Conservation (phyloP, 352 stramenopile species). For the Globisporangium camurandrum region DNA sequence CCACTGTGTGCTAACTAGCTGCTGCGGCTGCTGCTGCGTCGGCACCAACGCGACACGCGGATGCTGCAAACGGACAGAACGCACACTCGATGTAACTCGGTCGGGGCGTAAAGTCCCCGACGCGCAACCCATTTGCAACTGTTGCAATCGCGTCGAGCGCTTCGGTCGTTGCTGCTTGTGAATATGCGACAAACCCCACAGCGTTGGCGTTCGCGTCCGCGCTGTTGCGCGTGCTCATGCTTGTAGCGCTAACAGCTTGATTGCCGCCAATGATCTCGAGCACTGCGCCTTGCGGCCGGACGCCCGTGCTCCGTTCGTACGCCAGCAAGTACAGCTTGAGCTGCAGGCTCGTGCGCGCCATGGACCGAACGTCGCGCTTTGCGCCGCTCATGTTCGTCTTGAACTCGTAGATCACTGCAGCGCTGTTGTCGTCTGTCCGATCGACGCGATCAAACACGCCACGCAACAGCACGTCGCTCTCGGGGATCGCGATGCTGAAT, state of each 20-base stretch:
- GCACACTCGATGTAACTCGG: conserved; percentile 56
- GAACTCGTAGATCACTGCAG: conserved; percentile 72
- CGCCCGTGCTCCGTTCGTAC: conserved; percentile 46
- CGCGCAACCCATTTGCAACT: conserved; percentile 28
- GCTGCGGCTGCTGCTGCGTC: conserved; percentile 6
- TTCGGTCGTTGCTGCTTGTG: conserved; percentile 19
- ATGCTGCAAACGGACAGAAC: conserved; percentile 66
- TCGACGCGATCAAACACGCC: conserved; percentile 81
- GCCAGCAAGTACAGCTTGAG: conserved; percentile 81
- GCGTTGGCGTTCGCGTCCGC: conserved; percentile 4
- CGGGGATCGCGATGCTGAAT: conserved; percentile 43
- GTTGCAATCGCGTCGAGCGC: conserved; percentile 30
- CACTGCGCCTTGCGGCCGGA: conserved; percentile 39
- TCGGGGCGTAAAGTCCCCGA: conserved; percentile 39
- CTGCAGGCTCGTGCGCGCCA: conserved; percentile 65
- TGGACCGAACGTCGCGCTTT: conserved; percentile 37
- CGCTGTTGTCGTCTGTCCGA: conserved; percentile 10
- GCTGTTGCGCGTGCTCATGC: neutral
- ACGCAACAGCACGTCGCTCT: conserved; percentile 43
- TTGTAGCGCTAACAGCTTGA: too few relatives aligned
- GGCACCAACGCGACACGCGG: conserved; percentile 31
- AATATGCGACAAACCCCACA: conserved; percentile 33
- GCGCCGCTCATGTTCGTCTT: conserved; percentile 68
- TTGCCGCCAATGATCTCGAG: conserved; percentile 49
- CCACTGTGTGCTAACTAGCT: neutral